Evolutionary conservation across 805 yeast species (phyloP), one percentile per base, ranked within the genome.

Genomic region (Ogataea trehaloabstinens): DNA sequence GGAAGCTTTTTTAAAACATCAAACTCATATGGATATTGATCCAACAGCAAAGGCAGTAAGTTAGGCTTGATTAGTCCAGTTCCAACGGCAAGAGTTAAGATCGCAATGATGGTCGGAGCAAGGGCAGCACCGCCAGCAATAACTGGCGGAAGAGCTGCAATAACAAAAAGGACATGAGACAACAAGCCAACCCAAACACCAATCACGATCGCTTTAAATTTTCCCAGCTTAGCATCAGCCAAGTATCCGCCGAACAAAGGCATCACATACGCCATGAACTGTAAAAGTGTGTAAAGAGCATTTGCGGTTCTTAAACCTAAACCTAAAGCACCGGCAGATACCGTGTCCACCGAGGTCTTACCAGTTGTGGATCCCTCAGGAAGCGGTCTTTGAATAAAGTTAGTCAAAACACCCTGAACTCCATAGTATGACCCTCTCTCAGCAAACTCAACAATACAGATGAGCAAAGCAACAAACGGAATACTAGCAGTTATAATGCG

Each of bases 21-120:
- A 49, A 73, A 70, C 41, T 74, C 67, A 56, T 78, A 74, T 31
- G 82, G 80, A 56, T 75, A 79, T 63, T 82, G 87, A 53, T 82
- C 86, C 61, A 70, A 60, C 37, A 71, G 55, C 34, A 71, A 58
- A 5, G 78, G 76, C 42, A 71, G 62, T 41, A 75, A 66, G 49
- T 74, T 75, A 40, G 80, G 76, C 51, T 75, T 75, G 48, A 75
- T 73, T 39, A 72, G 66, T 47, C 80, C 80, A 25, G 80, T 72
- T 46, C 79, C 78, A 19, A 55, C 37, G 33, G 71, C 64, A 48
- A 70, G 58, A 10, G 66, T 52, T 5, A 70, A 11, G 31, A 71
- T 63, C 24, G 63, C 74, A 31, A 73, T 51, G 35, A 64, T 54
- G 20, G 73, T 67, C 37, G 73, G 67, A 20, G 61, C 73, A 42